Base-by-base conservation (phyloP, 164 flowering plant genomes). In the Sedum album region DNA sequence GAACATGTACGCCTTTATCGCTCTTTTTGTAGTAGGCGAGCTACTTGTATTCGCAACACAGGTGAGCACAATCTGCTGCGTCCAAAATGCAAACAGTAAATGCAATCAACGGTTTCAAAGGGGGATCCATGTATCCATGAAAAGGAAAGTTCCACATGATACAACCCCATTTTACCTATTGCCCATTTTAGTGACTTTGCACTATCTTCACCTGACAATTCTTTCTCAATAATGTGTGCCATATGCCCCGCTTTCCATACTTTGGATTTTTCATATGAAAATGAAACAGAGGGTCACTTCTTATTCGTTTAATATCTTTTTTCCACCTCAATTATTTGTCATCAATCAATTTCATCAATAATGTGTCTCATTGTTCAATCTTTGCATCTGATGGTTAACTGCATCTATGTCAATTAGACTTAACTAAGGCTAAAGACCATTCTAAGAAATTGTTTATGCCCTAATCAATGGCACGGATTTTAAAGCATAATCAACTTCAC, bases 241-340 rank as follows among this genome's bases (percentile, higher is more conserved):
- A 23, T 13, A 30, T 15, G 5, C 62, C 17, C 17, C 62, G 13
- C 62, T 28, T 55, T 53, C 30, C 30, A 53, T 25, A 53, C 21
- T 48, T 21, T 53, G 60, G 60, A 53, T 53, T 53, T 53, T 23
- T 53, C 30, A 53, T 21, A 57, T 25, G 62, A 57, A 17, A 33
- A 11, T 57, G 62, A 57, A n/a, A 57, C 33, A 30, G 62, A 57
- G 31, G 62, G 62, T 57, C 62, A 57, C 28, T 51, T 51, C 57
- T 57, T 7, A 18, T 57, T 57, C 28, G 18, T 57, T 28, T 30
- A 26, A 57, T 14, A 28, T 28, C 33, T 21, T 51, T 2, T 44
- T 44, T 44, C 48, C 48, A 13, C 62, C 20, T 57, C 33, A 57
- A 57, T 57, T 57, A 57, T 57, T 57, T 57, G 28, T 26, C 62